Conservation (phyloP, 2,329 filamentous ascomycete species). For the Parasarocladium wereldwijsianum region DNA sequence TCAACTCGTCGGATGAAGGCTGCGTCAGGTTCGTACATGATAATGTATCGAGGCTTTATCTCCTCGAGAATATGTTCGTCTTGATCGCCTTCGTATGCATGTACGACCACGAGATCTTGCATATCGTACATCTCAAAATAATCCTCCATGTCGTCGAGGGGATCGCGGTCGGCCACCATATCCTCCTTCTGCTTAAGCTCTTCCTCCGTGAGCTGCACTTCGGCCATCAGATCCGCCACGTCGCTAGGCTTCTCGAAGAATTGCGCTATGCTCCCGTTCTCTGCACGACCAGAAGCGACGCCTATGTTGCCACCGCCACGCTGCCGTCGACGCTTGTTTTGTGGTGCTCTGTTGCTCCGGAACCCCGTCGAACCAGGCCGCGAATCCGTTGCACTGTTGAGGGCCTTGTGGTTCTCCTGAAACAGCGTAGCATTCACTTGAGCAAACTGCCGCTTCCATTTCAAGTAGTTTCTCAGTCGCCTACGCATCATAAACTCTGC, state of each 20-base stretch:
- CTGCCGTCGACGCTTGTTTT: conserved; percentile 74
- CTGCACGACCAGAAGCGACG: conserved; percentile 40
- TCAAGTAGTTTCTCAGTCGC: conserved; percentile 71
- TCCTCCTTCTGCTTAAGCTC: conserved; percentile 66
- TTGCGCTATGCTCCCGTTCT: conserved; percentile 60
- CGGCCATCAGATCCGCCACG: conserved; percentile 67
- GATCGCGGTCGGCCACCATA: conserved; percentile 50
- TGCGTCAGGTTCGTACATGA: conserved; percentile 97
- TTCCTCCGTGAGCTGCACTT: conserved; percentile 66
- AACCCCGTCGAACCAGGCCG: conserved; percentile 28
- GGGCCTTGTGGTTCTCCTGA: conserved; percentile 62
- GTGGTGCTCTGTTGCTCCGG: conserved; percentile 47
- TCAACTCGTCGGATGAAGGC: conserved; percentile 90
- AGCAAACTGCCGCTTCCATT: conserved; percentile 82
- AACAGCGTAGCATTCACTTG: conserved; percentile 71
- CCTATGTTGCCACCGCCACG: conserved; percentile 60
- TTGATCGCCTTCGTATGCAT: conserved; percentile 89
- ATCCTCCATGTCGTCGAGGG: conserved; percentile 80
- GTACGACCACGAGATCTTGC: conserved; percentile 74
- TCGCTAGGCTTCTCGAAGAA: conserved; percentile 74
- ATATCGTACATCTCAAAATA: conserved; percentile 87
- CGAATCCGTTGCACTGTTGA: conserved; percentile 51
- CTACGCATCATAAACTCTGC: conserved; percentile 82
- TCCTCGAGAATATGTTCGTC: conserved; percentile 96
- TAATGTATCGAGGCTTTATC: conserved; percentile 79